Evolutionary conservation across 805 yeast species (phyloP), one percentile per base, ranked within the genome.

Genomic region (Wickerhamomyces bisporus): DNA sequence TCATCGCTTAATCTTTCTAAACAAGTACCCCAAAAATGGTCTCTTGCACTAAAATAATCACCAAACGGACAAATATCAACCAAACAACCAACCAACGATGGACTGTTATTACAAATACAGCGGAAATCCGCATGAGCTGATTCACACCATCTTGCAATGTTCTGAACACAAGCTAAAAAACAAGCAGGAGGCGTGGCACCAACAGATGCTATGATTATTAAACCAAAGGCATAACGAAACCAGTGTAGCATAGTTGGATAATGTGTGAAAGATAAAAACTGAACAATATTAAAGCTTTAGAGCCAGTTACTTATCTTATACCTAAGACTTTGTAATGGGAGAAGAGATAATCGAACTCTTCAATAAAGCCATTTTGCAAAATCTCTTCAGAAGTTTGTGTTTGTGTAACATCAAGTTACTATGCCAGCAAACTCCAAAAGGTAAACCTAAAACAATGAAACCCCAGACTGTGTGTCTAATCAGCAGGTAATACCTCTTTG

Each of bases 101-200:
- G 62, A 34, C 61, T 61, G 29, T 57, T 58, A 16, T 52, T 50
- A 48, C 76, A 71, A 38, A 70, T 39, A 42, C 74, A 66, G 10
- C 53, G 50, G 35, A 71, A 42, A 50, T 71, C 73, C 4, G 49
- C 36, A 25, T 61, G 68, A 4, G 38, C 45, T 2, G 37, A 34
- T 3, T 55, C 53, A 44, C 75, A 68, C 43, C 55, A 41, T 20
- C 52, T 51, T 11, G 75, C 45, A 6, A 70, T 51, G 16, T 53
- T 62, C 38, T 60, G 61, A 28, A 68, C 44, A 49, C 79, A 73
- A 26, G 65, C 46, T 15, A 71, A 45, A 44, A 71, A 66, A 45
- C 79, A 73, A 9, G 76, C 75, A 9, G 77, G 79, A 3, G 77
- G 76, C 0, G 75, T 68, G 16, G 71, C 67, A 11, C 27, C 10